These are phyloP conservation scores for Cokeromyces recurvatus DNA, from an alignment of 371 early-diverging fungal species.

Conservation along the genomic window DNA sequence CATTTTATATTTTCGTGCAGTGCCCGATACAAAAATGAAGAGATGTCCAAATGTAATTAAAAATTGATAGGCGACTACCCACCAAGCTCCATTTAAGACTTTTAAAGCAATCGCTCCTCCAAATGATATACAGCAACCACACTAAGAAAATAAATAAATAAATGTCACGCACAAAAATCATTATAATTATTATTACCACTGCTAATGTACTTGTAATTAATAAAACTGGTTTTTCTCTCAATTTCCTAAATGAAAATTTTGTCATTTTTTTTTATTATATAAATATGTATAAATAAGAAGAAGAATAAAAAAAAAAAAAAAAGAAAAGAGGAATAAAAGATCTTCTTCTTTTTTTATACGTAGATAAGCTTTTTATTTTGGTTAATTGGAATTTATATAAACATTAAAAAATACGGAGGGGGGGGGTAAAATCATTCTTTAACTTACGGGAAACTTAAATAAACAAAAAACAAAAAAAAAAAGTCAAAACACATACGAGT, in stretches of 20 bases:
- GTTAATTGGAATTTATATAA: no score
- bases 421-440: no score
- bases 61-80: conserved; percentile 38
- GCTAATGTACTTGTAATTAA: conserved; percentile 23
- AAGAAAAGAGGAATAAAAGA: no score
- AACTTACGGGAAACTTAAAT: no score
- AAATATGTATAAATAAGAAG: no score
- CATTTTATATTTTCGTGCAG: conserved; percentile 26
- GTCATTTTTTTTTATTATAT: conserved; percentile 1
- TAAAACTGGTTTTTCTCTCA: conserved; percentile 26
- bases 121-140: conserved; percentile 32
- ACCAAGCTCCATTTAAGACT: conserved; percentile 42
- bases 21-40: conserved; percentile 18
- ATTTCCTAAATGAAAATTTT: conserved; percentile 3
- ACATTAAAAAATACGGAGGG: no score
- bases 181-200: conserved; percentile 16
- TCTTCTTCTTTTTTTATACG: no score
- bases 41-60: conserved; percentile 17
- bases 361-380: no score
- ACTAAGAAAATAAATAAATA: conserved; percentile 12
- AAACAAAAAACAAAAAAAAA: no score
- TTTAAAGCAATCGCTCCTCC: conserved; percentile 32
- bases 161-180: no score
- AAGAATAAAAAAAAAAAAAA: conserved; percentile 1
- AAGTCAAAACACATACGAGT: no score